These are phyloP conservation scores for Talaromyces sp. DNA, from an alignment of 2,329 filamentous ascomycete genomes.

Conservation along the genomic window DNA sequence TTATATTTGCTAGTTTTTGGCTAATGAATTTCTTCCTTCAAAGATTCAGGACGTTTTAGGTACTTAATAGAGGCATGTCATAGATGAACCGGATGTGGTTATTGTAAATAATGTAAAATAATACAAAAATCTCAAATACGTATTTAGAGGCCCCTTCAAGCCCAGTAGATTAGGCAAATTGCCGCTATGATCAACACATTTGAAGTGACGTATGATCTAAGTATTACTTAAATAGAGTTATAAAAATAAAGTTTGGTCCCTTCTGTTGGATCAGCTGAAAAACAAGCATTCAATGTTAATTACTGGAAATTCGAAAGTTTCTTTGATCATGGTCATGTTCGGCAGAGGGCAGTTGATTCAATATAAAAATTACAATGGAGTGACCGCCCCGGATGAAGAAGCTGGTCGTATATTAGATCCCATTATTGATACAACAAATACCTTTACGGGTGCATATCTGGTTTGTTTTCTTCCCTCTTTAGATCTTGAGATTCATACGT, in stretches of 20 bases:
- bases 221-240: not conserved
- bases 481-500: not conserved
- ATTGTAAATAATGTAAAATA: not conserved
- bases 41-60: not conserved
- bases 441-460: slow-evolving; percentile 11
- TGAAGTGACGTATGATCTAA: not conserved
- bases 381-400: not conserved
- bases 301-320: not conserved
- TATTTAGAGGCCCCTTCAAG: not conserved
- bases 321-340: slow-evolving; percentile 7
- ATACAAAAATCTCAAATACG: not conserved
- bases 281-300: not conserved
- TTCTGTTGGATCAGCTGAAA: not conserved
- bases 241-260: not conserved
- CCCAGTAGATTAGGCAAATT: not conserved
- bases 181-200: not conserved
- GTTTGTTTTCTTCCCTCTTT: not conserved
- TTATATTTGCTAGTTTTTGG: not conserved
- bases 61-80: not conserved
- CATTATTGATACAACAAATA: slow-evolving; percentile 10
- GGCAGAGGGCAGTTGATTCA: slow-evolving; percentile 8
- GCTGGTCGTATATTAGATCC: slow-evolving; percentile 8
- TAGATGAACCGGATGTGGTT: not conserved
- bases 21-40: not conserved
- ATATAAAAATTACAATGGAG: slow-evolving; percentile 3